phyloP scores from a whole-genome alignment of 164 flowering plant species.

The Malania oleifera region DNA sequence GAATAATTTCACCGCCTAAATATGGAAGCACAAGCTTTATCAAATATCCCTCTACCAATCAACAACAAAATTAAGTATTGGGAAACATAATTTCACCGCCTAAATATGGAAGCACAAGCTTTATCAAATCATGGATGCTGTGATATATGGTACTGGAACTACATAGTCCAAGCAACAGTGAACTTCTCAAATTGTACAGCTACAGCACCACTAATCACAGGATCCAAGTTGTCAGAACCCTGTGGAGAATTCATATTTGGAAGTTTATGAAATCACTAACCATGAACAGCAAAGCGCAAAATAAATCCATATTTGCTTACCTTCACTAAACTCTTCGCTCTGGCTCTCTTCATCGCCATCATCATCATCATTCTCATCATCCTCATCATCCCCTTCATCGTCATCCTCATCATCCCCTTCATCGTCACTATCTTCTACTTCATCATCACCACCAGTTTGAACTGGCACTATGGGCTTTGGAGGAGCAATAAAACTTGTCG shows the following conservation, averaged over 20 bases:
- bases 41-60: too few relatives aligned
- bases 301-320: conserved; percentile 19
- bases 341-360: conserved; percentile 28
- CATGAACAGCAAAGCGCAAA: not conserved
- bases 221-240: not conserved
- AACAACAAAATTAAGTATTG: too few relatives aligned
- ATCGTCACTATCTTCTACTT: conserved; percentile 28
- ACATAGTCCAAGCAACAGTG: not conserved
- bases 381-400: conserved; percentile 15
- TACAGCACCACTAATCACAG: not conserved
- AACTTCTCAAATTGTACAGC: not conserved
- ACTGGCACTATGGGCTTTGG: conserved; percentile 50
- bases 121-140: too few relatives aligned
- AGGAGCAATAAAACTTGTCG: conserved; percentile 50
- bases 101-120: too few relatives aligned
- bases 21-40: too few relatives aligned
- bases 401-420: conserved; percentile 20
- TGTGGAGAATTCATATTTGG: not conserved
- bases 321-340: conserved; percentile 40
- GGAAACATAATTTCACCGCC: too few relatives aligned
- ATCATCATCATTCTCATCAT: conserved; percentile 37
- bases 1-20: too few relatives aligned
- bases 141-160: not conserved
- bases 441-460: conserved; percentile 39
- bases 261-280: not conserved